A percentile compares a stretch with the other conserved stretches of the same genome.
Conservation (phyloP, 2,329 filamentous ascomycete genomes). For the Ophiosphaerella narmari region DNA sequence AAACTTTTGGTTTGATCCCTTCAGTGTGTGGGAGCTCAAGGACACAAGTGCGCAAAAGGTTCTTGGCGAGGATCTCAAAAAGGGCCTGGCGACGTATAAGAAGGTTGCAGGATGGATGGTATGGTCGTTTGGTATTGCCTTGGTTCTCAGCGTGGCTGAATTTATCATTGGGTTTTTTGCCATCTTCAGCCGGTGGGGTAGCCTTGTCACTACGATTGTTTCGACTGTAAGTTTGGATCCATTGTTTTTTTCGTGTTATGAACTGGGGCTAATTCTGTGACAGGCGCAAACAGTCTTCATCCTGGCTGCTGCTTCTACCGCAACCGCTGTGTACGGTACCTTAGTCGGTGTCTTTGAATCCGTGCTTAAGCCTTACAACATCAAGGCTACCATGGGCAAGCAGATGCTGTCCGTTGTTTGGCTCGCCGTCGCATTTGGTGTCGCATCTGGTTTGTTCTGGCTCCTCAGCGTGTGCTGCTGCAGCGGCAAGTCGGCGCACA, state of each 20-base stretch:
- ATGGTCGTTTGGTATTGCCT: conserved; percentile 75
- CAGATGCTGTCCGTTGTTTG: conserved; percentile 75
- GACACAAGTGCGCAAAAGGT: conserved; percentile 53
- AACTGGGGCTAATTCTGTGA: no score
- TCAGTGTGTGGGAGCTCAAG: conserved; percentile 69
- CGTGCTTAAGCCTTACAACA: conserved; percentile 72
- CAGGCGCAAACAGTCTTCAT: conserved; percentile 61
- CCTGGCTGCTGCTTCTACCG: conserved; percentile 69
- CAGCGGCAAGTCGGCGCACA: conserved; percentile 62
- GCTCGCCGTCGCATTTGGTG: conserved; percentile 77
- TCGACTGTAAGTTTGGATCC: conserved; percentile 62
- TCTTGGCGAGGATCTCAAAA: conserved; percentile 69
- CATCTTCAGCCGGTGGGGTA: conserved; percentile 80
- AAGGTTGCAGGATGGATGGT: conserved; percentile 81
- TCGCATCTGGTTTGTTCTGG: conserved; percentile 86
- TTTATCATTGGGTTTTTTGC: conserved; percentile 80
- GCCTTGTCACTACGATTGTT: conserved; percentile 79
- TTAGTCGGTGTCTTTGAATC: conserved; percentile 71
- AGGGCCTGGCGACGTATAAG: conserved; percentile 73
- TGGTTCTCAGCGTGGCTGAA: conserved; percentile 71
- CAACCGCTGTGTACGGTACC: conserved; percentile 73
- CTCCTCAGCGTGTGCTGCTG: conserved; percentile 91
- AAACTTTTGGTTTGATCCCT: conserved; percentile 75
- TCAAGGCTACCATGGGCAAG: conserved; percentile 68
- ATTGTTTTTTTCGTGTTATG: conserved; percentile 10